These are phyloP conservation scores for Fusarium sp. DNA, from an alignment of 2,329 filamentous ascomycete species.

Conservation along the genomic window DNA sequence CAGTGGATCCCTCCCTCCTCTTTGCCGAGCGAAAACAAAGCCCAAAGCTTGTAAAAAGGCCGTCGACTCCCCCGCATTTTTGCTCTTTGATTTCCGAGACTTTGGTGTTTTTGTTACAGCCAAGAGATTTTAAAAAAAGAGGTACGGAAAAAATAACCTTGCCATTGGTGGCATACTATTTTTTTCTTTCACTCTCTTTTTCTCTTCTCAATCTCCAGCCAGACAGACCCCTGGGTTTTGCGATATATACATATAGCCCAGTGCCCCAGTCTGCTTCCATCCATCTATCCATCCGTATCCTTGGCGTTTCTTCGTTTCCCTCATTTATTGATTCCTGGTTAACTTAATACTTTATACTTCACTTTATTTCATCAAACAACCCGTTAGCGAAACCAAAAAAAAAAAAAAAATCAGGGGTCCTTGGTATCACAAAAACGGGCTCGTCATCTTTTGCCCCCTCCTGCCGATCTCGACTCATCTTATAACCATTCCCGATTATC, in stretches of 20 bases:
- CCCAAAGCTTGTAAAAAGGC: conserved; percentile 30
- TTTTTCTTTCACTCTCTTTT: conserved; percentile 19
- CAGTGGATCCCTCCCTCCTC: conserved; percentile 35
- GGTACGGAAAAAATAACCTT: conserved; percentile 22
- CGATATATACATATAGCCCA: conserved; percentile 20
- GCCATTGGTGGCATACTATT: conserved; percentile 16
- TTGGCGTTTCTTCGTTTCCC: conserved; percentile 30
- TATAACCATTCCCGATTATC: neutral
- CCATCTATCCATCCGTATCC: neutral
- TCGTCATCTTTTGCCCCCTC: conserved; percentile 8
- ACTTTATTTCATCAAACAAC: no score
- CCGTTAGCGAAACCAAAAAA: neutral
- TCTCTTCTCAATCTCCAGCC: conserved; percentile 7
- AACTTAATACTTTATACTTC: no score
- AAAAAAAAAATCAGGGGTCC: neutral
- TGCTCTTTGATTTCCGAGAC: conserved; percentile 22
- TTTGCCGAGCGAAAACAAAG: conserved; percentile 21
- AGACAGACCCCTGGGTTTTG: neutral
- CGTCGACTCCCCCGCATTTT: conserved; percentile 42
- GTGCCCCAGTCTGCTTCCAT: conserved; percentile 4
- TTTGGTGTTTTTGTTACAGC: neutral
- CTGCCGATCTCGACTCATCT: conserved; percentile 20
- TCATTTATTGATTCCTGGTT: neutral
- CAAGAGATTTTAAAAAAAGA: conserved; percentile 15
- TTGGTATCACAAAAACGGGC: conserved; percentile 13